phyloP scores from a whole-genome alignment of 768 basidiomycete species.

The Candolleomyces eurysporus region DNA sequence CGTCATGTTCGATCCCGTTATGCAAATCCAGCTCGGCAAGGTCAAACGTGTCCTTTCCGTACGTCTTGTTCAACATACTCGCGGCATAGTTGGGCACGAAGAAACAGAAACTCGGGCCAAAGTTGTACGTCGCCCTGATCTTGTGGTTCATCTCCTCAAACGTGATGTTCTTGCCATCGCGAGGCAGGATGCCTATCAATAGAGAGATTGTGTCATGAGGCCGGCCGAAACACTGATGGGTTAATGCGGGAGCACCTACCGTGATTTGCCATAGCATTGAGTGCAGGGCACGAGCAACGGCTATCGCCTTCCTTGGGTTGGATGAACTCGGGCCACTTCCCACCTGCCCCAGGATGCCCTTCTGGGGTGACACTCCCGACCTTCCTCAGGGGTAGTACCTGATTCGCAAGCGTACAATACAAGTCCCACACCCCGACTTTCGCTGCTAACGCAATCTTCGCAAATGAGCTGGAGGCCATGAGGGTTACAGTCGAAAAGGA shows the following conservation, averaged over 20 bases:
- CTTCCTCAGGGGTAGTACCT: slow-evolving; percentile 46
- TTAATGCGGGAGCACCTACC: slow-evolving; percentile 39
- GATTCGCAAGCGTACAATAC: slow-evolving; percentile 48
- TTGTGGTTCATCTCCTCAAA: slow-evolving; percentile 48
- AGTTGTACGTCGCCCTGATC: slow-evolving; percentile 65
- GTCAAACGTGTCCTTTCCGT: slow-evolving; percentile 59
- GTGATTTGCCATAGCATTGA: slow-evolving; percentile 84
- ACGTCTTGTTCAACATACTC: slow-evolving; percentile 52
- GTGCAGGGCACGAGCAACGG: slow-evolving; percentile 67
- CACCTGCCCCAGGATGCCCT: slow-evolving; percentile 55
- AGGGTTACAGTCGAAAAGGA: neutral
- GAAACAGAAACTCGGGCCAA: slow-evolving; percentile 62
- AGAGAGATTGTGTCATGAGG: slow-evolving; percentile 16
- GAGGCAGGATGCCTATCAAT: slow-evolving; percentile 59
- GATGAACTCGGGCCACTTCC: slow-evolving; percentile 67
- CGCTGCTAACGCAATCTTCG: slow-evolving; percentile 5
- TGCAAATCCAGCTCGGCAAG: slow-evolving; percentile 68
- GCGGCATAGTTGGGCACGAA: slow-evolving; percentile 66
- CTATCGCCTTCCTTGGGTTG: slow-evolving; percentile 63
- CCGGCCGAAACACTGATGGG: neutral
- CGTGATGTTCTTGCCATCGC: slow-evolving; percentile 63
- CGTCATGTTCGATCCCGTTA: slow-evolving; percentile 76
- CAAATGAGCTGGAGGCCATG: neutral
- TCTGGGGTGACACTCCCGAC: slow-evolving; percentile 55
- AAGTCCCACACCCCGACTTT: slow-evolving; percentile 51